These are phyloP conservation scores for Irpex sp. DNA, from an alignment of 1,284 basidiomycete genomes.

Conservation along the genomic window DNA sequence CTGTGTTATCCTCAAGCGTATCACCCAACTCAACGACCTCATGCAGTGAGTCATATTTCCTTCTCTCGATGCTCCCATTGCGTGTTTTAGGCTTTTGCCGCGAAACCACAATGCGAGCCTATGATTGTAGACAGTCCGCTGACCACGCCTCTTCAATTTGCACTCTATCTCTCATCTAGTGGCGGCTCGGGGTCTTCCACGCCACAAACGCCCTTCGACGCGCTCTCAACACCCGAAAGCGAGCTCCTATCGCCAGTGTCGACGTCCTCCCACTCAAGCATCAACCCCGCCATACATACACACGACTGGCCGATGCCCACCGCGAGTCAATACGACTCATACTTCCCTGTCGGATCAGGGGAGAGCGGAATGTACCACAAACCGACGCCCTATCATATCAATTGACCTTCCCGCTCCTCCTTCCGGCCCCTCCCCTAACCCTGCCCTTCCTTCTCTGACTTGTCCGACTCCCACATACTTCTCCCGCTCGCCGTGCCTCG, in stretches of 20 bases:
- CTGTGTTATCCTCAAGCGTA: conserved; percentile 56
- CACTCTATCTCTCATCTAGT: conserved; percentile 10
- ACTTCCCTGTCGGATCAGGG: conserved; percentile 52
- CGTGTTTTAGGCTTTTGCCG: conserved; percentile 6
- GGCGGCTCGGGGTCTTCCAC: conserved; percentile 9
- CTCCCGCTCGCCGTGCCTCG: background rate
- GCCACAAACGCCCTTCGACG: conserved; percentile 35
- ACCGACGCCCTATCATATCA: conserved; percentile 24
- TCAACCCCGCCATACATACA: conserved; percentile 16
- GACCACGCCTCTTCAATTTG: background rate
- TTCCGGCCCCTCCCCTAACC: background rate
- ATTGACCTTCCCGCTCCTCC: conserved; percentile 8
- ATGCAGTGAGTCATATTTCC: conserved; percentile 54
- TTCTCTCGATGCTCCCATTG: conserved; percentile 11
- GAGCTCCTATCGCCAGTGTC: conserved; percentile 69
- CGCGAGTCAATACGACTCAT: conserved; percentile 58
- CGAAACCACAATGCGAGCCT: conserved; percentile 16
- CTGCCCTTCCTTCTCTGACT: background rate
- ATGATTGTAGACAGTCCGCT: conserved; percentile 15
- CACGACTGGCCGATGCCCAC: conserved; percentile 48
- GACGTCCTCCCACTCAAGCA: conserved; percentile 51
- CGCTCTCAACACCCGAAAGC: conserved; percentile 51
- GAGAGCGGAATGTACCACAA: conserved; percentile 27
- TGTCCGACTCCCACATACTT: background rate
- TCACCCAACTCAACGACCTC: conserved; percentile 57